Percentiles rank a stretch among this genome's conserved stretches.
Conservation (phyloP, 2,329 filamentous ascomycete species). For the Venturia oleaginea region DNA sequence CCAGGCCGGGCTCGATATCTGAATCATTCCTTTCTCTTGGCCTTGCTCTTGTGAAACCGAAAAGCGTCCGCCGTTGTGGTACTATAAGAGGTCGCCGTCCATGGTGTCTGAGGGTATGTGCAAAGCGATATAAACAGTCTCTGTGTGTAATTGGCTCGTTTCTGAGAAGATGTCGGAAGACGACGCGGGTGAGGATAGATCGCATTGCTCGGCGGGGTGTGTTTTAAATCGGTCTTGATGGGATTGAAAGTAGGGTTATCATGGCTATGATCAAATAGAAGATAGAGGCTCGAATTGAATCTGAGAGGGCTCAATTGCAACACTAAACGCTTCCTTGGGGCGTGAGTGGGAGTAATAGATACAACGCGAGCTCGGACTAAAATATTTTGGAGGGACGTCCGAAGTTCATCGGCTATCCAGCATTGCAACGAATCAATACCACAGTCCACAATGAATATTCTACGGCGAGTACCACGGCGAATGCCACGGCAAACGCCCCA, state of each 20-base stretch:
- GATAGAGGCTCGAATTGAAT: background rate
- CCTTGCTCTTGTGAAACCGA: slow-evolving; percentile 51
- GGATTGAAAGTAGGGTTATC: background rate
- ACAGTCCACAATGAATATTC: background rate
- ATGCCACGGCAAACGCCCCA: slow-evolving; percentile 3
- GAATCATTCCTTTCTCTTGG: slow-evolving; percentile 41
- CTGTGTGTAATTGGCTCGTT: slow-evolving; percentile 39
- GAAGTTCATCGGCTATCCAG: background rate
- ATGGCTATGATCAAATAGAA: background rate
- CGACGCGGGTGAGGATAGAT: slow-evolving; percentile 51
- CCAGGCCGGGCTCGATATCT: slow-evolving; percentile 54
- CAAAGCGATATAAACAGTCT: slow-evolving; percentile 31
- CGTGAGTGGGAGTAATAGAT: no score
- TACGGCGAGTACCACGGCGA: background rate
- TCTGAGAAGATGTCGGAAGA: slow-evolving; percentile 49
- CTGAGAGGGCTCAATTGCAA: background rate
- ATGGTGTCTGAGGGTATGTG: slow-evolving; percentile 24
- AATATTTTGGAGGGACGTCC: background rate
- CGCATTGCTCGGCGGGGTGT: slow-evolving; percentile 21
- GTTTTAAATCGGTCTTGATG: background rate
- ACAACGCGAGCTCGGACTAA: background rate
- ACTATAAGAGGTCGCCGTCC: slow-evolving; percentile 22
- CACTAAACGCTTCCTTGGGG: no score
- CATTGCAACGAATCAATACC: background rate
- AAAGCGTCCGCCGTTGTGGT: slow-evolving; percentile 47